phyloP scores from a whole-genome alignment of 257 asterid genomes.

The Nicotiana otophora region DNA sequence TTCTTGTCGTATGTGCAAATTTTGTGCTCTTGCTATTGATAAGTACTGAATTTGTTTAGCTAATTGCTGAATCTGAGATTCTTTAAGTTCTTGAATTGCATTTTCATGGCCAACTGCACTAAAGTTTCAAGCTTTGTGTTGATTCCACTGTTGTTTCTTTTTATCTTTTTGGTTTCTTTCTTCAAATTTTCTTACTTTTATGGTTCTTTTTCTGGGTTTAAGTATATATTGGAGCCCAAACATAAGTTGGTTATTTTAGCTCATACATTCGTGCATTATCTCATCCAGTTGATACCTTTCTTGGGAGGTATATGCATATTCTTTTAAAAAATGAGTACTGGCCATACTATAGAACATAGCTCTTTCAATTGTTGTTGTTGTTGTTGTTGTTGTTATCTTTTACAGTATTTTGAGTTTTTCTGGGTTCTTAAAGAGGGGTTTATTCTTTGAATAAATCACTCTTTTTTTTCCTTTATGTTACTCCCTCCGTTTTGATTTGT shows the following conservation, averaged over 20 bases:
- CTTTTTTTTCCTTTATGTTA: neutral
- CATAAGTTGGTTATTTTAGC: neutral
- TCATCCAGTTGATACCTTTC: neutral
- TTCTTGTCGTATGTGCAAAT: neutral
- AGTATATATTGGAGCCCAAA: neutral
- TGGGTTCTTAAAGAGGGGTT: neutral
- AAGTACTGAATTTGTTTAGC: neutral
- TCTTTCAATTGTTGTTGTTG: neutral
- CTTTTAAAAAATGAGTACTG: neutral
- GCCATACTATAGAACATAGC: neutral
- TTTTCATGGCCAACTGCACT: constrained; percentile 1
- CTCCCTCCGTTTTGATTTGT: neutral
- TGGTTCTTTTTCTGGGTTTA: neutral
- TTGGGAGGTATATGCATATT: neutral
- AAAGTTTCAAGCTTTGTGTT: neutral
- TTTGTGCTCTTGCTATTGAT: neutral
- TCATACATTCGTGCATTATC: neutral
- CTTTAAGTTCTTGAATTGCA: neutral
- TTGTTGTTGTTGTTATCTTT: neutral
- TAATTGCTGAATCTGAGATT: neutral
- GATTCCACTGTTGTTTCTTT: neutral
- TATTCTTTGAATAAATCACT: neutral
- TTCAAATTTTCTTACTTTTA: neutral
- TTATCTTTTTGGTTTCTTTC: neutral
- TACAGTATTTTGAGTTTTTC: neutral